Percentiles rank a stretch among this genome's conserved stretches.
phyloP scores from a whole-genome alignment of 2,329 filamentous ascomycete genomes.

The Epichloe aotearoae region DNA sequence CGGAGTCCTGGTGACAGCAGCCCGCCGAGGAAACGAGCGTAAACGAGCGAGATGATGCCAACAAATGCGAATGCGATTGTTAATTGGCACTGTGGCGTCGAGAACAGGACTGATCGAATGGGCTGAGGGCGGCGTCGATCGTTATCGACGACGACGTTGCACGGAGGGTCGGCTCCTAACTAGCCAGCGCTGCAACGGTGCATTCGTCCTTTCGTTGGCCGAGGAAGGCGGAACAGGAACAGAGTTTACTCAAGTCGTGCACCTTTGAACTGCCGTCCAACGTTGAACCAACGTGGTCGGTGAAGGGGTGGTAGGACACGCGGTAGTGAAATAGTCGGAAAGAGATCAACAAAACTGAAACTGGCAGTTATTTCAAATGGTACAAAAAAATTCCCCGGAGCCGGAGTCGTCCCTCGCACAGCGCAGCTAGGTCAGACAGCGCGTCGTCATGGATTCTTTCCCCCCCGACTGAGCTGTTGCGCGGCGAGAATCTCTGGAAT shows the following conservation, averaged over 20 bases:
- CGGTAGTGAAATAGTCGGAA: not conserved
- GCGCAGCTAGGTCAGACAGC: not conserved
- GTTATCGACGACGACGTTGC: not conserved
- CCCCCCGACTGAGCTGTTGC: not conserved
- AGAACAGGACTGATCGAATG: not conserved
- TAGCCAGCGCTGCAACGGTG: too few species aligned
- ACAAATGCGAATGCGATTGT: not conserved
- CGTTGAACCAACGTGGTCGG: not conserved
- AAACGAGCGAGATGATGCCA: not conserved
- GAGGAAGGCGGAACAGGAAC: not conserved
- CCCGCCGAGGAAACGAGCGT: not conserved
- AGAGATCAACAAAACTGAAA: not conserved
- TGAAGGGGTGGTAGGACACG: not conserved
- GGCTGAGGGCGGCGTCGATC: not conserved
- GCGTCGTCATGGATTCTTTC: not conserved
- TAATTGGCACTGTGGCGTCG: not conserved
- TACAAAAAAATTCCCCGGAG: not conserved
- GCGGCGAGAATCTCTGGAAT: not conserved
- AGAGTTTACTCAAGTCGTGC: not conserved
- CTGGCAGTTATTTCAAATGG: not conserved
- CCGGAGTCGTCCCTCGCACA: not conserved
- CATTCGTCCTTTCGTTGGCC: not conserved
- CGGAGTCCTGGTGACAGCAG: not conserved
- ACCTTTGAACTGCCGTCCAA: not conserved
- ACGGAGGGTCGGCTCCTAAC: too few species aligned